A percentile compares a stretch with the other conserved stretches of the same genome.
These are phyloP conservation scores for Ogataea ganodermae DNA, from an alignment of 805 yeast species.

Conservation along the genomic window DNA sequence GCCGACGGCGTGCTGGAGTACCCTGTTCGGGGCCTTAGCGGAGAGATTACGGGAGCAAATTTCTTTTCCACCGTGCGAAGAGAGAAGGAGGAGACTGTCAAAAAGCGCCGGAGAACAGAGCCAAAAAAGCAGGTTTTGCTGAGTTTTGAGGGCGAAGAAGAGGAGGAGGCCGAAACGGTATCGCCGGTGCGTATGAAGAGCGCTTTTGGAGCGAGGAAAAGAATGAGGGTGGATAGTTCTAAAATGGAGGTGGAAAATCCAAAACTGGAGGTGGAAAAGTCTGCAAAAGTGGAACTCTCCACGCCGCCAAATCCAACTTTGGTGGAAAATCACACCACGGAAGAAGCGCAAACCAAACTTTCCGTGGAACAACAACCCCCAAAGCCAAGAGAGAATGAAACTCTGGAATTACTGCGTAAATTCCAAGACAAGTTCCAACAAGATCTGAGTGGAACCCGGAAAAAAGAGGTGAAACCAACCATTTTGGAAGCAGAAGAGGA, in stretches of 20 bases:
- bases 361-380: not conserved
- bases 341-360: not conserved
- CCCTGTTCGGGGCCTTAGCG: conserved; percentile 12
- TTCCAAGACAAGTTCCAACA: conserved; percentile 4
- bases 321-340: no score
- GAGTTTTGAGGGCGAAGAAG: conserved; percentile 19
- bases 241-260: not conserved
- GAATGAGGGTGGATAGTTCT: conserved; percentile 40
- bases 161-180: conserved; percentile 7
- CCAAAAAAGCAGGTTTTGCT: conserved; percentile 10
- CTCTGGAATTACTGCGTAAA: conserved; percentile 4
- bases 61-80: conserved; percentile 4
- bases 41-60: conserved; percentile 9
- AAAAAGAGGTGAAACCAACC: conserved; percentile 1
- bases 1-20: conserved; percentile 14
- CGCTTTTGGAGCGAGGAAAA: conserved; percentile 19
- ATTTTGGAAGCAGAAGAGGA: conserved; percentile 14
- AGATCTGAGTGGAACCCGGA: not conserved
- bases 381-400: conserved; percentile 3
- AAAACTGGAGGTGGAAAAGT: not conserved
- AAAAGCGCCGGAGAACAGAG: not conserved
- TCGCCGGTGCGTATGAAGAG: conserved; percentile 47
- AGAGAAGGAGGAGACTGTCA: not conserved
- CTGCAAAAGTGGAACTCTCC: not conserved
- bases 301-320: no score